Evolutionary conservation across 768 basidiomycete species (phyloP).

Genomic region (Tricholomella constricta): DNA sequence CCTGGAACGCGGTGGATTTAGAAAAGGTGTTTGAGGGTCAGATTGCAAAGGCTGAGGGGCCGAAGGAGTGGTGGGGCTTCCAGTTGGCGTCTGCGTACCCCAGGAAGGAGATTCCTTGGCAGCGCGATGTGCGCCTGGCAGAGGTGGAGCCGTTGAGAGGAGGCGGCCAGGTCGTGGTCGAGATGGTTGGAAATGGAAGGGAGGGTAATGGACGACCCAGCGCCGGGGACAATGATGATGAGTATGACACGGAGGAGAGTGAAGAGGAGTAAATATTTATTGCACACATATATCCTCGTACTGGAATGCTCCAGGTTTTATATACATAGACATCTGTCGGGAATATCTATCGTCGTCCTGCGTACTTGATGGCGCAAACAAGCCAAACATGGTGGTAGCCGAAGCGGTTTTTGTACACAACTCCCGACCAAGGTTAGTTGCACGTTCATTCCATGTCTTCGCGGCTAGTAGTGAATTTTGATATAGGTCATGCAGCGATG

Average conservation of each 20-base stretch:
- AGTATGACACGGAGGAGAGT: not conserved
- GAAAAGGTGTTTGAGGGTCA: conserved; percentile 37
- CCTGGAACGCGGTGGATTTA: conserved; percentile 33
- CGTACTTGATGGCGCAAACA: no score
- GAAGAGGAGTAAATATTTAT: no score
- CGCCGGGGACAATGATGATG: not conserved
- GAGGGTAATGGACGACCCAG: not conserved
- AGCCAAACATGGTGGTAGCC: no score
- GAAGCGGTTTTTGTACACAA: no score
- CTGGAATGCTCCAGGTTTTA: no score
- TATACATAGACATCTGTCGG: no score
- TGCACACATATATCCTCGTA: no score
- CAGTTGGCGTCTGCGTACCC: conserved; percentile 71
- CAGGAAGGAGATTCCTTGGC: conserved; percentile 60
- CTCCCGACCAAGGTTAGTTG: no score
- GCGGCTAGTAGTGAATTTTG: not conserved
- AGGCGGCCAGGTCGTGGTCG: conserved; percentile 36
- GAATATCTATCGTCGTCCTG: no score
- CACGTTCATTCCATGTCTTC: no score
- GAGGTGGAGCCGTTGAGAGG: conserved; percentile 53
- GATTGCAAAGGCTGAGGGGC: conserved; percentile 20
- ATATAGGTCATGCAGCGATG: conserved; percentile 18
- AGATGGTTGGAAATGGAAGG: conserved; percentile 36
- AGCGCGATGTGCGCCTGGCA: conserved; percentile 35
- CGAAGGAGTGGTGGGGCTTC: conserved; percentile 70